A percentile compares a stretch with the other conserved stretches of the same genome.
phyloP scores from a whole-genome alignment of 192 early-diverging fungal genomes.

The Coemansia sp. region DNA sequence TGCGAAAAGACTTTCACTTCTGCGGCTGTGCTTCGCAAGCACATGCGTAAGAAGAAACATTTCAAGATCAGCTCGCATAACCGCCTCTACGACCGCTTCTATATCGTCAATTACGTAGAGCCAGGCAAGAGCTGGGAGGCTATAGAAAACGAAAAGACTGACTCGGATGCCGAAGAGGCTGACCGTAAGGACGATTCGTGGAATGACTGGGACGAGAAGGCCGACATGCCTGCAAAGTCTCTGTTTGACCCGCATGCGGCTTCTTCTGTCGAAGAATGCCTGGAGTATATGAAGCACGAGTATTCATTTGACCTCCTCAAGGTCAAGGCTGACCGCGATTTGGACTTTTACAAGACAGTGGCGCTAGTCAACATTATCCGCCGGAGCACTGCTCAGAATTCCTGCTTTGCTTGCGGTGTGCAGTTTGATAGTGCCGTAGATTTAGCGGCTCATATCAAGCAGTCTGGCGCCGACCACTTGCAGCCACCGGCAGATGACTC shows the following conservation, averaged over 20 bases:
- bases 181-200: constrained; percentile 58
- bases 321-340: constrained; percentile 54
- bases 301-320: constrained; percentile 78
- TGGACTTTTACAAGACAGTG: constrained; percentile 87
- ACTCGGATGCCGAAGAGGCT: constrained; percentile 61
- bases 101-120: constrained; percentile 90
- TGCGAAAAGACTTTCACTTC: constrained; percentile 93
- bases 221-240: constrained; percentile 67
- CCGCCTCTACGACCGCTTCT: constrained; percentile 90
- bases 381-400: constrained; percentile 59
- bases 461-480: constrained; percentile 57
- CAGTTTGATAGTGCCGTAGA: constrained; percentile 49
- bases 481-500: constrained; percentile 55
- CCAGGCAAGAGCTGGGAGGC: constrained; percentile 91
- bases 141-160: constrained; percentile 77
- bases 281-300: constrained; percentile 71
- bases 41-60: constrained; percentile 99
- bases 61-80: constrained; percentile 92
- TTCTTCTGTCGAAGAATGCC: constrained; percentile 61
- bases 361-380: constrained; percentile 87
- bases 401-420: constrained; percentile 72
- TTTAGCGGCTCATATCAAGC: constrained; percentile 68
- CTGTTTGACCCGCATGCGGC: constrained; percentile 75
- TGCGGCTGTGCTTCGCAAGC: constrained; percentile 84
- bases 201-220: constrained; percentile 82